Evolutionary conservation across 176 grass and related monocot genomes (phyloP).

Genomic region (Lolium multiflorum): DNA sequence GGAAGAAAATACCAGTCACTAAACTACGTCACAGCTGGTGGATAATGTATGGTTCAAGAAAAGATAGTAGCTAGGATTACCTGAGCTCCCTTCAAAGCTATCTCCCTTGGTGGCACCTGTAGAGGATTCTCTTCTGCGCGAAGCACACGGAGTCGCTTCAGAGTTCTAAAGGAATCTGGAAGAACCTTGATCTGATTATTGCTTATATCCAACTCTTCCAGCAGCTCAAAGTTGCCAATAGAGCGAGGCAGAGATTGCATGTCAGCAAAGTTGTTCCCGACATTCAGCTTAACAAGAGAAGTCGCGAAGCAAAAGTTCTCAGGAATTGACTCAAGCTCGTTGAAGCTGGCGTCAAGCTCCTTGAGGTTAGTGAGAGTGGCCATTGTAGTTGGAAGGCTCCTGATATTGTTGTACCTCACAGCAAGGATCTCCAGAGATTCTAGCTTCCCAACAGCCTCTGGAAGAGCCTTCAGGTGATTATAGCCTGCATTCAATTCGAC

Average conservation of each 20-base stretch:
- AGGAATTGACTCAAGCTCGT: slow-evolving; percentile 88
- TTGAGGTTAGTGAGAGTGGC: slow-evolving; percentile 88
- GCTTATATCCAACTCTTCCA: slow-evolving; percentile 98
- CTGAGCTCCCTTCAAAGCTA: slow-evolving; percentile 89
- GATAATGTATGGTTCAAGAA: slow-evolving; percentile 1
- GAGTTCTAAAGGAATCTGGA: slow-evolving; percentile 84
- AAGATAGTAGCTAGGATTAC: slow-evolving; percentile 48
- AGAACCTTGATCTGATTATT: slow-evolving; percentile 96
- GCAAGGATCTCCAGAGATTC: slow-evolving; percentile 82
- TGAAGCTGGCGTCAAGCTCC: slow-evolving; percentile 93
- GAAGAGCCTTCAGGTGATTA: slow-evolving; percentile 90
- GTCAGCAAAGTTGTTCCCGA: slow-evolving; percentile 95
- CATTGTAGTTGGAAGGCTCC: slow-evolving; percentile 96
- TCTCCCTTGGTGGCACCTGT: slow-evolving; percentile 87
- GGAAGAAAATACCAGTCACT: slow-evolving; percentile 23
- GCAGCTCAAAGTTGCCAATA: slow-evolving; percentile 96
- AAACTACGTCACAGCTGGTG: slow-evolving; percentile 23
- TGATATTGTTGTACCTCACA: slow-evolving; percentile 94
- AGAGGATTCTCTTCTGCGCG: slow-evolving; percentile 91
- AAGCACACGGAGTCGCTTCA: slow-evolving; percentile 72
- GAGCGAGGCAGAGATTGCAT: slow-evolving; percentile 78
- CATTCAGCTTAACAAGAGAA: slow-evolving; percentile 88
- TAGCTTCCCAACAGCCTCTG: slow-evolving; percentile 94
- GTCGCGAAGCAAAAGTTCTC: slow-evolving; percentile 94
- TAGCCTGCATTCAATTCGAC: slow-evolving; percentile 80